These are phyloP conservation scores for Magnusiomyces paraingens DNA, from an alignment of 1,139 yeast genomes.

Conservation along the genomic window DNA sequence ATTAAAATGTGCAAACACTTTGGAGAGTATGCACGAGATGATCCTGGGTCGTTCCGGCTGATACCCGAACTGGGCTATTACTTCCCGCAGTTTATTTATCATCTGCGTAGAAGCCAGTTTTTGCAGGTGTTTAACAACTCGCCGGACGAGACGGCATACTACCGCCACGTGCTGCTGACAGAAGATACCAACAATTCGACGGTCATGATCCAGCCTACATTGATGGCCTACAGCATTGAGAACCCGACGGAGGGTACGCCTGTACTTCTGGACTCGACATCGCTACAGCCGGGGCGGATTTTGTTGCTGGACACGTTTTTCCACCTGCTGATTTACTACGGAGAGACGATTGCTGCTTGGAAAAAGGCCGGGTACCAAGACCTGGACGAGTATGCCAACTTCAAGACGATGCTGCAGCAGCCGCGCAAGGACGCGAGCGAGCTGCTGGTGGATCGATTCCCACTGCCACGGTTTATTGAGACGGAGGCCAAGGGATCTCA, in stretches of 20 bases:
- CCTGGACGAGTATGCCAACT: constrained; percentile 54
- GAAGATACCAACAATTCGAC: constrained; percentile 63
- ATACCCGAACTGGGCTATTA: constrained; percentile 63
- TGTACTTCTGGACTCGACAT: constrained; percentile 61
- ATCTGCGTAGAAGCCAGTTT: constrained; percentile 63
- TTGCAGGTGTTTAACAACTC: constrained; percentile 68
- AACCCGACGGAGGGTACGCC: constrained; percentile 47
- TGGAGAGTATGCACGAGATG: constrained; percentile 69
- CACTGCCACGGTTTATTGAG: constrained; percentile 65
- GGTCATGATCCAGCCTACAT: constrained; percentile 71
- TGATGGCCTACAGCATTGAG: constrained; percentile 59
- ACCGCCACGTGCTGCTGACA: constrained; percentile 58
- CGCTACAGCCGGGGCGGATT: constrained; percentile 55
- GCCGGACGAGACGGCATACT: constrained; percentile 71
- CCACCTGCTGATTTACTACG: constrained; percentile 66
- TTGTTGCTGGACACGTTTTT: constrained; percentile 66
- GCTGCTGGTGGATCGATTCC: constrained; percentile 60
- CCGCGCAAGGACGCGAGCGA: constrained; percentile 69
- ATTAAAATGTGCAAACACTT: constrained; percentile 70
- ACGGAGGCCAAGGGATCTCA: constrained; percentile 75
- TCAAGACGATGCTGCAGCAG: constrained; percentile 51
- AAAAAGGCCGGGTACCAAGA: constrained; percentile 62
- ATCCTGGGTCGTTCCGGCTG: constrained; percentile 60
- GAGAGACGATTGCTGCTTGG: constrained; percentile 64
- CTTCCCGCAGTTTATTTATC: constrained; percentile 64